phyloP scores from a whole-genome alignment of 78 protist species.

The Dictyostelium capitatum region DNA sequence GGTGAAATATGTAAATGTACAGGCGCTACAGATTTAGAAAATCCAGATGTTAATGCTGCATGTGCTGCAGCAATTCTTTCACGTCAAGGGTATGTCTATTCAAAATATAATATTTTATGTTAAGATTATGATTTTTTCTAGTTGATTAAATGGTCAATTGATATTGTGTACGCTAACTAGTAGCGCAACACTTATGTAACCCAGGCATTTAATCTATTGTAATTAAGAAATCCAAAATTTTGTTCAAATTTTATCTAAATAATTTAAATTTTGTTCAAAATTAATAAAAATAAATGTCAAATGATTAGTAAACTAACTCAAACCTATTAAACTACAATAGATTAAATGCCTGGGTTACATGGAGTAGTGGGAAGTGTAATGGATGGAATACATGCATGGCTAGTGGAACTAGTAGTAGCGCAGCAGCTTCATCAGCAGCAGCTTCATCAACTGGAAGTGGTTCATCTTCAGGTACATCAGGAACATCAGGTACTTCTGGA shows the following conservation, averaged over 20 bases:
- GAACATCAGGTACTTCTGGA: slow-evolving; percentile 28
- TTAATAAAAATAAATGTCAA: too few relatives aligned
- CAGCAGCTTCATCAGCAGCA: background rate
- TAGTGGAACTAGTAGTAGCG: background rate
- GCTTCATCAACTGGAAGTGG: background rate
- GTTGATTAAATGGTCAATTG: too few relatives aligned
- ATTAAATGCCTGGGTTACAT: slow-evolving; percentile 60
- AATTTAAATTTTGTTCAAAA: too few relatives aligned
- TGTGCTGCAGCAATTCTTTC: slow-evolving; percentile 49
- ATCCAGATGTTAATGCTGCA: slow-evolving; percentile 52
- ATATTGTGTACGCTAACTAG: too few relatives aligned
- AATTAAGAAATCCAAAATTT: too few relatives aligned
- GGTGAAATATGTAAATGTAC: slow-evolving; percentile 19
- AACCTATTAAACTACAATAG: background rate
- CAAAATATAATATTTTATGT: too few relatives aligned
- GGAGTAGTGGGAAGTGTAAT: slow-evolving; percentile 45
- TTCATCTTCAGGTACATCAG: background rate
- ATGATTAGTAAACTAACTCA: background rate
- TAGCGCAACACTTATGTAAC: too few relatives aligned
- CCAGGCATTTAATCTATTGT: slow-evolving; percentile 36
- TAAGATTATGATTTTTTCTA: too few relatives aligned
- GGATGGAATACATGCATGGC: slow-evolving; percentile 41
- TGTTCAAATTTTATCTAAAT: too few relatives aligned
- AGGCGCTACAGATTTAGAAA: slow-evolving; percentile 5
- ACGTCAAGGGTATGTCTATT: slow-evolving; percentile 70